phyloP scores from a whole-genome alignment of 805 yeast genomes.

The Torulaspora gathmanii region DNA sequence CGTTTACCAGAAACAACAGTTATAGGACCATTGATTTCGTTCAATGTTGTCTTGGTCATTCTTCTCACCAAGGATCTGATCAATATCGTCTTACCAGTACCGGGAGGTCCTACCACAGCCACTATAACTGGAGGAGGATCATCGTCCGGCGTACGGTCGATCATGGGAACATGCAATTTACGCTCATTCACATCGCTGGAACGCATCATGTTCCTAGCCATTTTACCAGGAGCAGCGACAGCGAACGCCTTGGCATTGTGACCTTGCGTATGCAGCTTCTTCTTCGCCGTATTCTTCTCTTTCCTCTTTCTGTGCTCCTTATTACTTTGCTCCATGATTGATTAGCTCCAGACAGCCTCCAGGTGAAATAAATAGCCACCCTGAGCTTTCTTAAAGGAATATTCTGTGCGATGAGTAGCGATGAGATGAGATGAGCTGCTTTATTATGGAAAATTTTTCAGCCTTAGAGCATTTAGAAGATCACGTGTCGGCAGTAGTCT shows the following conservation, averaged over 20 bases:
- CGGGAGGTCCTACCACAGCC: constrained; percentile 98
- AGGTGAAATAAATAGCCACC: neutral
- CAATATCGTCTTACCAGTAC: constrained; percentile 94
- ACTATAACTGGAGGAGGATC: constrained; percentile 96
- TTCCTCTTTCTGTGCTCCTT: constrained; percentile 74
- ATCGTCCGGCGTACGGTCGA: constrained; percentile 94
- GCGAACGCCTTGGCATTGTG: constrained; percentile 80
- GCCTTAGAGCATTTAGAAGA: neutral
- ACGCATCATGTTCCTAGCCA: constrained; percentile 78
- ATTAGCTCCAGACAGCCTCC: neutral
- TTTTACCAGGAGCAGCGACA: constrained; percentile 77
- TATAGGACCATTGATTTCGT: constrained; percentile 90
- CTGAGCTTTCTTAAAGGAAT: neutral
- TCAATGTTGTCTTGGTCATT: constrained; percentile 77
- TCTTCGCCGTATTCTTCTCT: constrained; percentile 61
- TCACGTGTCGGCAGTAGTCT: neutral
- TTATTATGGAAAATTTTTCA: constrained; percentile 13
- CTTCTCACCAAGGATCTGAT: constrained; percentile 84
- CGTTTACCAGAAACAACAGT: constrained; percentile 95
- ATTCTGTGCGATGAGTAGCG: constrained; percentile 2
- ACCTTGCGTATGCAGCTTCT: constrained; percentile 85
- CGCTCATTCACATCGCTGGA: constrained; percentile 76
- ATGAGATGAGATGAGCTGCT: constrained; percentile 19
- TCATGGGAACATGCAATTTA: constrained; percentile 93
- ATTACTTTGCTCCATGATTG: constrained; percentile 55